Conservation (phyloP, 805 yeast genomes). For the Pachysolen tannophilus region DNA sequence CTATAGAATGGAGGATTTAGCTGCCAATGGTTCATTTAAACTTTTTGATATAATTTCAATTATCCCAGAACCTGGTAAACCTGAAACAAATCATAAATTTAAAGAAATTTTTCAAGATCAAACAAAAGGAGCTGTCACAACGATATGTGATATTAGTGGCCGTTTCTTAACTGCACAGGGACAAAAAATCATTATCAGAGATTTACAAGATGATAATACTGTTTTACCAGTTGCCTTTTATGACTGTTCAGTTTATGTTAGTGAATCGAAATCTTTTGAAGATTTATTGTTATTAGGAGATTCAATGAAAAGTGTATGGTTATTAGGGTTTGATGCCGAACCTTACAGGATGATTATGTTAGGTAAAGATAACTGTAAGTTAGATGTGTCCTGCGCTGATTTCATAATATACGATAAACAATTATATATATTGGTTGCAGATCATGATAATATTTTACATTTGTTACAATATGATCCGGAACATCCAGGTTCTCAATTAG, state of each 20-base stretch:
- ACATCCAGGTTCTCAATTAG: conserved; percentile 74
- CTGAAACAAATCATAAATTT: conserved; percentile 74
- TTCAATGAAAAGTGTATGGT: conserved; percentile 63
- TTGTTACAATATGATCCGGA: conserved; percentile 86
- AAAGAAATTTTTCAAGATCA: conserved; percentile 67
- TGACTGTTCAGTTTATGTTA: conserved; percentile 74
- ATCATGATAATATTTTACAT: conserved; percentile 58
- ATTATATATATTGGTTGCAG: conserved; percentile 59
- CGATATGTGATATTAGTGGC: conserved; percentile 75
- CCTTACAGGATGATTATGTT: conserved; percentile 80
- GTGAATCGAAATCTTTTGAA: conserved; percentile 77
- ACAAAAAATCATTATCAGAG: conserved; percentile 70
- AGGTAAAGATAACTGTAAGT: conserved; percentile 61
- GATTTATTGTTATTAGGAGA: conserved; percentile 81
- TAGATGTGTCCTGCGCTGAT: conserved; percentile 67
- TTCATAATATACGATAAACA: conserved; percentile 68
- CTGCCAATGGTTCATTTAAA: conserved; percentile 71
- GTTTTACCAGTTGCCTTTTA: conserved; percentile 91
- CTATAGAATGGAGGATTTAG: conserved; percentile 70
- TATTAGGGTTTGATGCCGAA: conserved; percentile 89
- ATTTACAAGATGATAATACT: conserved; percentile 74
- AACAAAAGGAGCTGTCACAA: conserved; percentile 76
- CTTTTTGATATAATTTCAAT: conserved; percentile 71
- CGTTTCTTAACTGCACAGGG: conserved; percentile 81
- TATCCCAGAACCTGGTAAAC: conserved; percentile 82